A percentile compares a stretch with the other conserved stretches of the same genome.
Evolutionary conservation across 345 rosid genomes (phyloP).

Genomic region (Gossypium longicalyx): DNA sequence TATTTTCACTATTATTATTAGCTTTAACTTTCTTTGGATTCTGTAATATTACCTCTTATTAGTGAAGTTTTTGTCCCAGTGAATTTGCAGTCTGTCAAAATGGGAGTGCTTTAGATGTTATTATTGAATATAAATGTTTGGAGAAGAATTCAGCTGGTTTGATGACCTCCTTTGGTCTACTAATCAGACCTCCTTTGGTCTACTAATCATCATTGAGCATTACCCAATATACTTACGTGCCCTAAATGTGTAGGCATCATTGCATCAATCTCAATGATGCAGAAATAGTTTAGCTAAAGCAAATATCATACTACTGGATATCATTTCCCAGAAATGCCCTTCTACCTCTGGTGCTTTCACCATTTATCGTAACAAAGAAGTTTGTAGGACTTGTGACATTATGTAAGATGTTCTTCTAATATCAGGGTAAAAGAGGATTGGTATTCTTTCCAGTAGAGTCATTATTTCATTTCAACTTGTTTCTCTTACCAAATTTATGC

Average conservation of each 20-base stretch:
- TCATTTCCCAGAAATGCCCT: background rate
- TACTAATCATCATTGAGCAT: background rate
- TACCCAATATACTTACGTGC: background rate
- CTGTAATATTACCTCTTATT: background rate
- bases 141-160: background rate
- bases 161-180: background rate
- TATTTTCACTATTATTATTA: background rate
- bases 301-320: background rate
- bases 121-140: background rate
- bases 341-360: background rate
- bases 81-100: constrained; percentile 6
- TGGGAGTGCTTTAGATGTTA: background rate
- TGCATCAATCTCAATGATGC: background rate
- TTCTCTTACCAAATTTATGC: background rate
- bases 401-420: background rate
- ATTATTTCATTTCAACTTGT: constrained; percentile 3
- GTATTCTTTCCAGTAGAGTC: background rate
- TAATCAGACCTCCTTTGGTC: background rate
- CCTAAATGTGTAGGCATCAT: background rate
- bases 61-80: constrained; percentile 1
- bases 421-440: background rate
- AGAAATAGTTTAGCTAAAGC: background rate
- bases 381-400: background rate
- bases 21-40: background rate
- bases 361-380: background rate